Base-by-base conservation (phyloP, 441 rosid genomes). In the Raphanus hybrid region DNA sequence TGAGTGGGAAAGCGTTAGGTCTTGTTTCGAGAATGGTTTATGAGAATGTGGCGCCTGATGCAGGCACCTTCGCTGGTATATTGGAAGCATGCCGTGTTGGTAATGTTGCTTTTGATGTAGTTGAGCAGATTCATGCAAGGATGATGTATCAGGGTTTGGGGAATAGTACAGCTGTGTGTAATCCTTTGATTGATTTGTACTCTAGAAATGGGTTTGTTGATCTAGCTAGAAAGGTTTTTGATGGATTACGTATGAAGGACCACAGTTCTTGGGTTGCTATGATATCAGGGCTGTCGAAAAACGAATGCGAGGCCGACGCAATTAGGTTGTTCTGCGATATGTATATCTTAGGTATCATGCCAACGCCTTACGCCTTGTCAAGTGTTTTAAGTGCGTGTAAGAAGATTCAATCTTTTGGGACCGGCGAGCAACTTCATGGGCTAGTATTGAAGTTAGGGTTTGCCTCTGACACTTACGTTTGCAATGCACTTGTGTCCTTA, bases 301-400 rank as follows among this genome's bases (percentile, higher is more conserved):
- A 87, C 76, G 96, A 91, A 54, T 63, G 26, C 48, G 96, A 83
- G 84, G 81, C 8, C 54, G 90, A 90, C 61, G 94, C 96, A 37
- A 70, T 90, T 83, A 73, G 70, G 48, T 80, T 92, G 60, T 92
- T 95, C 81, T 69, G 73, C 27, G 73, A 82, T 78, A 91, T 95
- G 98, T 92, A 89, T 76, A 32, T 67, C n/a, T 77, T 67, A 6
- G 91, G 90, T 74, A 29, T 76, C 67, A 73, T 69, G 54, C 92
- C 86, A 29, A 95, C 96, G 18, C 97, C 99, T 6, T 95, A 90
- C 59, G 90, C 85, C 11, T 79, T 90, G 65, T 92, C 99, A 8
- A 92, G 98, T 82, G 91, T 89, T 75, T 81, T 95, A 73, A 95
- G 98, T 83, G 92, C 96, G 58, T 89, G 93, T 83, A 80, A 89